These are phyloP conservation scores for Strombidium stylifer DNA, from an alignment of 73 alveolate species.

Conservation along the genomic window DNA sequence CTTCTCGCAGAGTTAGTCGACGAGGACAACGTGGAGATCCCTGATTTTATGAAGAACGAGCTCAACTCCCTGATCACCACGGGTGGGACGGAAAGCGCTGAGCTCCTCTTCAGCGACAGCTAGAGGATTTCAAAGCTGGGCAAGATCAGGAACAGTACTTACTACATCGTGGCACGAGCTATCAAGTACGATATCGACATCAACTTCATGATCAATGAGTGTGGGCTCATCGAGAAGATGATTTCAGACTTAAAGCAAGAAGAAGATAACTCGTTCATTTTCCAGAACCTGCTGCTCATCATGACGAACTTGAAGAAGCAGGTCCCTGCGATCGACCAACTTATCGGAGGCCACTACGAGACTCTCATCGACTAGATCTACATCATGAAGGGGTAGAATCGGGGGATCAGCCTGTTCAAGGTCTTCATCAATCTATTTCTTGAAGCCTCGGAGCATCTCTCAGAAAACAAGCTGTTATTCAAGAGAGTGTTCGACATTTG, in stretches of 20 bases:
- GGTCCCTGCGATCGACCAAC: neutral
- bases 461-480: too few relatives aligned
- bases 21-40: too few relatives aligned
- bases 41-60: too few relatives aligned
- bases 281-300: slow-evolving; percentile 12
- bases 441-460: too few relatives aligned
- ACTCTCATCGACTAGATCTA: neutral
- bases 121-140: too few relatives aligned
- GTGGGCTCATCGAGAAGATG: slow-evolving; percentile 4
- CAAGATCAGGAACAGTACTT: slow-evolving; percentile 10
- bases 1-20: neutral
- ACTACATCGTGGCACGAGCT: slow-evolving; percentile 5
- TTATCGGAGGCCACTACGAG: neutral
- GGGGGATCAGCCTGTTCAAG: too few relatives aligned
- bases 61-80: too few relatives aligned
- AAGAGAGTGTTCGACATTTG: too few relatives aligned
- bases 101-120: neutral
- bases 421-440: too few relatives aligned
- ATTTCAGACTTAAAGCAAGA: slow-evolving; percentile 5
- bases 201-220: slow-evolving; percentile 3
- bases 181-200: slow-evolving; percentile 1
- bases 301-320: slow-evolving; percentile 10
- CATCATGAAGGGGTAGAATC: too few relatives aligned
- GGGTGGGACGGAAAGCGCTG: neutral
- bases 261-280: slow-evolving; percentile 26